These are phyloP conservation scores for Globisporangium megalacanthum DNA, from an alignment of 352 stramenopile species.

Conservation along the genomic window DNA sequence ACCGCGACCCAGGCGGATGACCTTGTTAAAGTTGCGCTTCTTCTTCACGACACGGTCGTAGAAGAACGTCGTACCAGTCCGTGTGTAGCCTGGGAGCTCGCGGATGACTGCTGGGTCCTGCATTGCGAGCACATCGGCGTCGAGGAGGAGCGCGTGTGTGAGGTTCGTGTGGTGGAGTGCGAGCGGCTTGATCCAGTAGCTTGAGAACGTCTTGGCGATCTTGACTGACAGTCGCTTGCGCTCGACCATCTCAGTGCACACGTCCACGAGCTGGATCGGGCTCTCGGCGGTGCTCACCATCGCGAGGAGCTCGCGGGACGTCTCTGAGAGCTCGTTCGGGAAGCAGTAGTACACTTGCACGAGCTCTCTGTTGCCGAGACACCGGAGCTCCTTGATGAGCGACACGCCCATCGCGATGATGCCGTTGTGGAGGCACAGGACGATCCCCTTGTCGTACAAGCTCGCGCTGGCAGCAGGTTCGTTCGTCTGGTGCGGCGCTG, in stretches of 20 bases:
- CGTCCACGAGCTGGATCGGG: slow-evolving; percentile 53
- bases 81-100: slow-evolving; percentile 27
- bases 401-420: slow-evolving; percentile 45
- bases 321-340: slow-evolving; percentile 33
- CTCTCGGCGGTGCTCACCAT: slow-evolving; percentile 20
- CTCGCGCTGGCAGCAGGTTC: not conserved
- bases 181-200: slow-evolving; percentile 66
- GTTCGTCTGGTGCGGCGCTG: not conserved
- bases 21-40: slow-evolving; percentile 44
- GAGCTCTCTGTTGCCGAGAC: slow-evolving; percentile 32
- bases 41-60: slow-evolving; percentile 62
- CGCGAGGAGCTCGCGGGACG: slow-evolving; percentile 27
- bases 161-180: slow-evolving; percentile 41
- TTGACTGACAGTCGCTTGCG: not conserved
- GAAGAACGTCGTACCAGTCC: slow-evolving; percentile 62
- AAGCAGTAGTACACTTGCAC: slow-evolving; percentile 45
- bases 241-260: slow-evolving; percentile 35
- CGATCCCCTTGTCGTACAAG: slow-evolving; percentile 17
- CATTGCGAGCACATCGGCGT: slow-evolving; percentile 43
- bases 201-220: slow-evolving; percentile 26
- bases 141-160: slow-evolving; percentile 41
- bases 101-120: slow-evolving; percentile 38
- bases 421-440: slow-evolving; percentile 39
- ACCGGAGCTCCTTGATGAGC: slow-evolving; percentile 49
- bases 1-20: slow-evolving; percentile 11